Conservation (phyloP, 2,329 filamentous ascomycete species). For the Chaetomiaceae sp. region DNA sequence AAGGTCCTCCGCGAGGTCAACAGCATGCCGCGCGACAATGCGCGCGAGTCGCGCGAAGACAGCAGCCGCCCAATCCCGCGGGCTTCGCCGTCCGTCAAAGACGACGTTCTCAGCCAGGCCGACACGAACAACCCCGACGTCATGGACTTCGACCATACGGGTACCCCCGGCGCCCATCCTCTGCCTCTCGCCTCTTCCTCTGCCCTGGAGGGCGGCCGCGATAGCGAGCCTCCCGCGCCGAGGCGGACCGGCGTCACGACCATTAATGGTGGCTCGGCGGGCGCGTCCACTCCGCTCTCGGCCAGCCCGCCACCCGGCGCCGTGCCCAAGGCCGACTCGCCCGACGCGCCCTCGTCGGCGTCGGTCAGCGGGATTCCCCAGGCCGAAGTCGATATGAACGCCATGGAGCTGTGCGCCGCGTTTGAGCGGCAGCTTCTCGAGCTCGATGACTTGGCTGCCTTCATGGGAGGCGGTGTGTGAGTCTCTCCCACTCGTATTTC, state of each 20-base stretch:
- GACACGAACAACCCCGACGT: slow-evolving; percentile 50
- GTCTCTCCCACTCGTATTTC: slow-evolving; percentile 16
- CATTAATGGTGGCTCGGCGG: slow-evolving; percentile 51
- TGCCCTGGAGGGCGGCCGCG: slow-evolving; percentile 40
- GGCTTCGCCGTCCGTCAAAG: slow-evolving; percentile 42
- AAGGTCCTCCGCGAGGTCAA: slow-evolving; percentile 53
- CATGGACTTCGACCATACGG: slow-evolving; percentile 52
- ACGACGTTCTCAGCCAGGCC: slow-evolving; percentile 49
- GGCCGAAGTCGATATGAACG: slow-evolving; percentile 47
- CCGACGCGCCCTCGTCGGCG: slow-evolving; percentile 25
- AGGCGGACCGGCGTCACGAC: slow-evolving; percentile 51
- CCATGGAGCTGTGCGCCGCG: slow-evolving; percentile 50
- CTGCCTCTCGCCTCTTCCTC: slow-evolving; percentile 27
- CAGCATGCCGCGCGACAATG: slow-evolving; percentile 29
- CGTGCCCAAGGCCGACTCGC: slow-evolving; percentile 29
- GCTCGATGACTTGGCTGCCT: slow-evolving; percentile 54
- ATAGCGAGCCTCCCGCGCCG: slow-evolving; percentile 47
- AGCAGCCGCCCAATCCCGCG: slow-evolving; percentile 28
- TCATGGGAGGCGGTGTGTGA: slow-evolving; percentile 57
- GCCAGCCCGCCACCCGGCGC: slow-evolving; percentile 33
- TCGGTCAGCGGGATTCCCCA: slow-evolving; percentile 23
- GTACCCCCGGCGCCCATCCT: slow-evolving; percentile 29
- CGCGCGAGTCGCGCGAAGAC: slow-evolving; percentile 31
- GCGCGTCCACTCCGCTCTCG: slow-evolving; percentile 41
- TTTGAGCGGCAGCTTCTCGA: slow-evolving; percentile 56